Conservation (phyloP, 805 yeast species). For the Ogataea corticis region DNA sequence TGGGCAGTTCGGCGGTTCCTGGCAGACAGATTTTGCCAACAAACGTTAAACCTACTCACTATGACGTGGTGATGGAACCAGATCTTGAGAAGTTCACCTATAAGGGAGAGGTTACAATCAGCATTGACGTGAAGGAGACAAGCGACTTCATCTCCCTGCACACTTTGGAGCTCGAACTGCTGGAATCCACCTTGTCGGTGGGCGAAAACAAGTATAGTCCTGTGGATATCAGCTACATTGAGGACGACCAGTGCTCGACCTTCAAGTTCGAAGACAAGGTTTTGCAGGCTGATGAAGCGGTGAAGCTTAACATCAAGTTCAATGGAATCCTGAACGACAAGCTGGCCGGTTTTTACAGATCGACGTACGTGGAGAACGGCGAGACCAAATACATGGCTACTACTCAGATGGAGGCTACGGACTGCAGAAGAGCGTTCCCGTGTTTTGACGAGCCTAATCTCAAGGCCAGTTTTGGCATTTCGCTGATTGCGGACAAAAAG, state of each 20-base stretch:
- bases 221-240: conserved; percentile 33
- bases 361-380: conserved; percentile 47
- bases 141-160: conserved; percentile 52
- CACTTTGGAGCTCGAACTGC: conserved; percentile 32
- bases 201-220: conserved; percentile 25
- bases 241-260: conserved; percentile 63
- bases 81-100: conserved; percentile 43
- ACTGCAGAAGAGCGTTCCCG: conserved; percentile 61
- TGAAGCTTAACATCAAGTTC: conserved; percentile 39
- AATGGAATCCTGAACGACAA: conserved; percentile 50
- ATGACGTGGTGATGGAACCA: conserved; percentile 55
- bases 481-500: conserved; percentile 38
- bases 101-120: conserved; percentile 53
- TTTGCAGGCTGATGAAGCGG: conserved; percentile 30
- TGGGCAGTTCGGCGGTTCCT: conserved; percentile 16
- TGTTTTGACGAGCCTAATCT: conserved; percentile 58
- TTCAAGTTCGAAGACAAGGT: conserved; percentile 53
- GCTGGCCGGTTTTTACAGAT: conserved; percentile 60
- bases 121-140: conserved; percentile 44
- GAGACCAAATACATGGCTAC: conserved; percentile 46
- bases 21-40: conserved; percentile 36
- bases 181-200: conserved; percentile 20
- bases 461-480: conserved; percentile 57
- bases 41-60: conserved; percentile 74
- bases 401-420: conserved; percentile 65